Base-by-base conservation (phyloP, 768 basidiomycete genomes). In the Thelephora ganbajun region DNA sequence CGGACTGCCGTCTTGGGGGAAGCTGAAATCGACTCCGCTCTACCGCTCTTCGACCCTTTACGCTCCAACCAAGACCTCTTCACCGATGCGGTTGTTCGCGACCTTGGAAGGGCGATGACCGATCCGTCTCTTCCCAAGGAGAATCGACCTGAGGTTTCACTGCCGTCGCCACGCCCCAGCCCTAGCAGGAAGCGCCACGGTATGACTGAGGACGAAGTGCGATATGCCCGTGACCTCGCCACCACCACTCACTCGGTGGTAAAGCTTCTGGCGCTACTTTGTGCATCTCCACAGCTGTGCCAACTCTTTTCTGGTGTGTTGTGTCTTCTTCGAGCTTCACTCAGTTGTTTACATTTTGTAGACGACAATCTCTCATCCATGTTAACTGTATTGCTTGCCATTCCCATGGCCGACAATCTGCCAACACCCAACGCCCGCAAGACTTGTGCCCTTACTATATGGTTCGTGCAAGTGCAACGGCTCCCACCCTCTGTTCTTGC, bases 341-440 rank as follows among this genome's bases (percentile, higher is more conserved):
- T 45, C 47, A 35, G 44, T n/a, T 19, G 48, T 48, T 39, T 51
- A 59, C 34, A 46, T 41, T 41, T 43, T 50, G 13, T 53, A 86
- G 85, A 79, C 46, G 61, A 58, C 20, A 75, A 86, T 50, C 69
- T 87, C 4, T 61, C 68, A 16, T 64, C 66, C 26, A 74, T 91
- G 48, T 60, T 90, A 33, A 73, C 76, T 1, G 70, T 72, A 11
- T 68, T 83, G 7, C 66, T 90, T 7, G 76, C 80, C 6, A 86
- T 91, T 50, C 86, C 86, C 2, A 66, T 87, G 18, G 74, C 82
- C 0, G 66, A 72, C 4, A 66, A 72, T 22, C 62, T 91, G 0
- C 88, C 86, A 2, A 88, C 86, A 5, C 83, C 83, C 5, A 89
- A 89, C 57, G 74, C 83, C 11, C 77, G 88, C n/a, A 91, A 91